Evolutionary conservation across 73 alveolate genomes (phyloP).

Genomic region (Symbiodinium natans): DNA sequence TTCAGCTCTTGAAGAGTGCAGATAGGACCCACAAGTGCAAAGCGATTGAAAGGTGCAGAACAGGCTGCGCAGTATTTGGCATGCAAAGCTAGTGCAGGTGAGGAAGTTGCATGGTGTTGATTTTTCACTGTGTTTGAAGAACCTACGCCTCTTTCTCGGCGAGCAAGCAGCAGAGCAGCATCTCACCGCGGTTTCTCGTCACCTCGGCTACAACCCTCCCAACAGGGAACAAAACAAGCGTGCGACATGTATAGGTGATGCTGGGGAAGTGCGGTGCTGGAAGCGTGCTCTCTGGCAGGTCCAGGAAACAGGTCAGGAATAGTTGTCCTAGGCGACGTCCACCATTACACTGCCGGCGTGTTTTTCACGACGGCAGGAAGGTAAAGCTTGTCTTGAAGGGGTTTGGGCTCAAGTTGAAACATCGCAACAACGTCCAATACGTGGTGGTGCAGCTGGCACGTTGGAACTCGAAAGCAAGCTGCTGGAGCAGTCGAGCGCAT

Average conservation of each 20-base stretch:
- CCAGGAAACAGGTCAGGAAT: too few species aligned
- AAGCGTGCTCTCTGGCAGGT: too few species aligned
- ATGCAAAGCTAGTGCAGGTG: too few species aligned
- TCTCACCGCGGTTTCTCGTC: not conserved
- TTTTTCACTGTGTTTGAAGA: not conserved
- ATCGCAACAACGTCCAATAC: conserved; percentile 11
- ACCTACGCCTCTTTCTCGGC: not conserved
- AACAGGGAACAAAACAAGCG: too few species aligned
- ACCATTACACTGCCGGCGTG: too few species aligned
- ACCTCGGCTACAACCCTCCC: not conserved
- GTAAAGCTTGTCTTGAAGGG: not conserved
- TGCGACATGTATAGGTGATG: too few species aligned
- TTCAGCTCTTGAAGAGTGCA: not conserved
- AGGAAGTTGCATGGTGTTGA: too few species aligned
- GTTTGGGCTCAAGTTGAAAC: conserved; percentile 26
- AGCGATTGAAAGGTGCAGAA: not conserved
- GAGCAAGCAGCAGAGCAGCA: not conserved
- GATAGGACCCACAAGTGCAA: not conserved
- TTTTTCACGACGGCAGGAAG: too few species aligned
- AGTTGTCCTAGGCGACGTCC: too few species aligned
- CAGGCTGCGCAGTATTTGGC: not conserved
- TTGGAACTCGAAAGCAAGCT: not conserved
- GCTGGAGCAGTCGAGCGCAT: not conserved
- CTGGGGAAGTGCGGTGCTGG: too few species aligned
- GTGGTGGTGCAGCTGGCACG: not conserved